Conservation (phyloP, 768 basidiomycete species). For the Hortiboletus flavorubellus region DNA sequence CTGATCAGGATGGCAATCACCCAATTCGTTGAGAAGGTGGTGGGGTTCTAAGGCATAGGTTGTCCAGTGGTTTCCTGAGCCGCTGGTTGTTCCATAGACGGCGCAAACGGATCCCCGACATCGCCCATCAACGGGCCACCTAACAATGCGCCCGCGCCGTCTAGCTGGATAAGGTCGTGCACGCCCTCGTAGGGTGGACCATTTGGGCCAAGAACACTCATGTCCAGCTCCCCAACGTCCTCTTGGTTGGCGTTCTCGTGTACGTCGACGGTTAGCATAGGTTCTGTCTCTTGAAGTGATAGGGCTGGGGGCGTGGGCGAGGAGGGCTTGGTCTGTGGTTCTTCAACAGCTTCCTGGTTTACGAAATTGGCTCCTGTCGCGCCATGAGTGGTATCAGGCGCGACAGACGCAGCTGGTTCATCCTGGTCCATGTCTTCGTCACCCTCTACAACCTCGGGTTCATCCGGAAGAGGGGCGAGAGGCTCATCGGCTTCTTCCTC, state of each 20-base stretch:
- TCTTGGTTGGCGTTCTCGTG: slow-evolving; percentile 32
- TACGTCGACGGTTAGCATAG: slow-evolving; percentile 38
- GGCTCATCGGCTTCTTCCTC: slow-evolving; percentile 79
- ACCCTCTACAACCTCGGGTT: slow-evolving; percentile 72
- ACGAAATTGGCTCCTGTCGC: slow-evolving; percentile 35
- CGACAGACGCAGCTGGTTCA: slow-evolving; percentile 43
- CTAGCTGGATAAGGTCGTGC: slow-evolving; percentile 57
- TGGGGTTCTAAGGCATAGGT: not conserved
- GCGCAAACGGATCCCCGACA: slow-evolving; percentile 56
- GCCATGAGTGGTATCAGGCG: slow-evolving; percentile 38
- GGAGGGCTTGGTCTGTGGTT: slow-evolving; percentile 57
- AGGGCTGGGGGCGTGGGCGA: slow-evolving; percentile 65
- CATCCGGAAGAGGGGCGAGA: slow-evolving; percentile 73
- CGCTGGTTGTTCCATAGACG: slow-evolving; percentile 20
- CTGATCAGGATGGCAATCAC: slow-evolving; percentile 6
- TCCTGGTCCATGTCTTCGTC: slow-evolving; percentile 76
- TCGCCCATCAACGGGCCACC: slow-evolving; percentile 61
- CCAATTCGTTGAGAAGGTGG: not conserved
- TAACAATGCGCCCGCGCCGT: slow-evolving; percentile 48
- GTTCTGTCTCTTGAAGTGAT: slow-evolving; percentile 48
- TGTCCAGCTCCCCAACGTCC: slow-evolving; percentile 53
- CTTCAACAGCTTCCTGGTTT: slow-evolving; percentile 41
- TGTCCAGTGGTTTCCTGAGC: slow-evolving; percentile 13
- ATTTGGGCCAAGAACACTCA: slow-evolving; percentile 63
- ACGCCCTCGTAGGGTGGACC: slow-evolving; percentile 52